These are phyloP conservation scores for Leishmania turanica DNA, from an alignment of 208 protist species.

Conservation along the genomic window DNA sequence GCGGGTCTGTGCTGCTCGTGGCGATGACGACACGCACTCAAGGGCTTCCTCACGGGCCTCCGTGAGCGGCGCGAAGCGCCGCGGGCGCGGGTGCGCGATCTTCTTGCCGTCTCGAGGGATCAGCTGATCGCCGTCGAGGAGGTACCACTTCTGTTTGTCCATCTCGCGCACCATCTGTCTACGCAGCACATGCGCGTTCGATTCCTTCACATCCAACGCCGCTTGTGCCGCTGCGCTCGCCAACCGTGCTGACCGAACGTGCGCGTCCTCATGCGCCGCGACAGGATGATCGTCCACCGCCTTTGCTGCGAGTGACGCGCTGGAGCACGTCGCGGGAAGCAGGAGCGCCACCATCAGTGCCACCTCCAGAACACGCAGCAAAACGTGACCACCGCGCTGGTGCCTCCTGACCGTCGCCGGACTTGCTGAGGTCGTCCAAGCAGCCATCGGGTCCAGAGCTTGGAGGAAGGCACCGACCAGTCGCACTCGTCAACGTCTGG, in stretches of 20 bases:
- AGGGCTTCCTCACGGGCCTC: not conserved
- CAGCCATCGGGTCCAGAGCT: not conserved
- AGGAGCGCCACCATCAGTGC: not conserved
- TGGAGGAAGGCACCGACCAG: not conserved
- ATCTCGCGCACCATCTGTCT: slow-evolving; percentile 10
- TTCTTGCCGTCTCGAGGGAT: slow-evolving; percentile 7
- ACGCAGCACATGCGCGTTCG: not conserved
- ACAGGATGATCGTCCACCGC: not conserved
- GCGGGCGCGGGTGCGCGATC: not conserved
- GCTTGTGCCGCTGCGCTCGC: not conserved
- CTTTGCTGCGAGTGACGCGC: not conserved
- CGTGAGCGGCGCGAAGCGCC: not conserved
- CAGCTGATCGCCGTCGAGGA: slow-evolving; percentile 26
- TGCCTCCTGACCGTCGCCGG: not conserved
- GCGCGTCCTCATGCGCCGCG: not conserved
- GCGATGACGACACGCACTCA: not conserved
- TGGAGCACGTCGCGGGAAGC: not conserved
- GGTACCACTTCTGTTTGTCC: slow-evolving; percentile 9
- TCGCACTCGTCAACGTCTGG: no score
- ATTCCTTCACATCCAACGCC: not conserved
- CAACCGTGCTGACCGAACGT: not conserved
- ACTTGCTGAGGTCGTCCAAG: not conserved
- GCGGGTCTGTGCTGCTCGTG: not conserved
- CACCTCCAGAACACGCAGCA: not conserved
- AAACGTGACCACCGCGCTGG: not conserved